Evolutionary conservation across 768 basidiomycete genomes (phyloP).

Genomic region (Cystofilobasidium bisporidii): DNA sequence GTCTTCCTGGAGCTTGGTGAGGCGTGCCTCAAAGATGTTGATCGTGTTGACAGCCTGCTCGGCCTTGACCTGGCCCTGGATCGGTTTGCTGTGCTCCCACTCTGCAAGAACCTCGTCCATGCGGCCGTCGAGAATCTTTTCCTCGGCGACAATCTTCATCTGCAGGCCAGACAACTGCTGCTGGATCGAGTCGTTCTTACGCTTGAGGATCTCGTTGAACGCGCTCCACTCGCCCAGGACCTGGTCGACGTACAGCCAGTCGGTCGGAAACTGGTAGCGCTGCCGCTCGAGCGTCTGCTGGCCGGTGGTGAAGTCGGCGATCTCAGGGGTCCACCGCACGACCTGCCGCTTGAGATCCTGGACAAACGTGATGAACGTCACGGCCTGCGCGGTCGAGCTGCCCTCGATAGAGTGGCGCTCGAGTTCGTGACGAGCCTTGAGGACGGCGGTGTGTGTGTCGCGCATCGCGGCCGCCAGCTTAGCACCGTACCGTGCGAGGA

Average conservation of each 20-base stretch:
- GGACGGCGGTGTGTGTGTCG: conserved; percentile 86
- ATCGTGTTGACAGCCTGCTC: conserved; percentile 94
- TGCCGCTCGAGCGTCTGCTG: conserved; percentile 97
- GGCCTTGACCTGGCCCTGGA: conserved; percentile 91
- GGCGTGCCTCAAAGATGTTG: conserved; percentile 84
- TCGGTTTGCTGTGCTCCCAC: conserved; percentile 93
- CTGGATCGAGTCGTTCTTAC: conserved; percentile 97
- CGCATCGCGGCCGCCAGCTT: conserved; percentile 94
- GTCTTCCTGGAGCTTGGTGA: conserved; percentile 82
- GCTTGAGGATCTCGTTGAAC: conserved; percentile 91
- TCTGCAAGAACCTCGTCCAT: conserved; percentile 80
- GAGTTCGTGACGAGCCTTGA: conserved; percentile 88
- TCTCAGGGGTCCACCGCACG: conserved; percentile 91
- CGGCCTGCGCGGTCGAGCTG: conserved; percentile 86
- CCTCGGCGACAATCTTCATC: conserved; percentile 97
- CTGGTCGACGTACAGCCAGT: conserved; percentile 98
- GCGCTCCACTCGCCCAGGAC: conserved; percentile 96
- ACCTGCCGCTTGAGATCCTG: conserved; percentile 98
- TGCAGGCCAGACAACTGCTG: conserved; percentile 97
- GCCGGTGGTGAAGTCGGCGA: conserved; percentile 84
- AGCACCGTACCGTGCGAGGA: conserved; percentile 78
- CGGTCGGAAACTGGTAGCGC: conserved; percentile 89
- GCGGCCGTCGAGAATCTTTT: conserved; percentile 94
- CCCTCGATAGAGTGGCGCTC: conserved; percentile 89
- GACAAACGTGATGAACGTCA: conserved; percentile 97